A percentile compares a stretch with the other conserved stretches of the same genome.
These are phyloP conservation scores for Marasmius fiardii DNA, from an alignment of 1,284 basidiomycete genomes.

Conservation along the genomic window DNA sequence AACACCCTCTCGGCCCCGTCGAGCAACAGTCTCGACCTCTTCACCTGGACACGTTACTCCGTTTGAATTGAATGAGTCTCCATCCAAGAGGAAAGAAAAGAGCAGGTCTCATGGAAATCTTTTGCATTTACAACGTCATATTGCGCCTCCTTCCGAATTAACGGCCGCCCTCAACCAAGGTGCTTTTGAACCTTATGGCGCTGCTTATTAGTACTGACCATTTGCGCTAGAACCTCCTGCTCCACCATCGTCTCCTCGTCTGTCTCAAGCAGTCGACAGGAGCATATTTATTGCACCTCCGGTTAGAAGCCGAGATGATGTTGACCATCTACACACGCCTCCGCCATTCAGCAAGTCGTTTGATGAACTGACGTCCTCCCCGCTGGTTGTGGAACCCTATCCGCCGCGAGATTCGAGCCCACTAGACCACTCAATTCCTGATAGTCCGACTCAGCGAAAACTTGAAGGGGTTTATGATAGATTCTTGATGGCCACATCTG, in stretches of 20 bases:
- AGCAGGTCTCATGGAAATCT: conserved; percentile 62
- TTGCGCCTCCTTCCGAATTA: conserved; percentile 58
- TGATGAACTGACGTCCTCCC: conserved; percentile 58
- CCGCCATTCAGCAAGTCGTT: conserved; percentile 27
- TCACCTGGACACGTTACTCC: conserved; percentile 43
- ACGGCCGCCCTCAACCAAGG: conserved; percentile 60
- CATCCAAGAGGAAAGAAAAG: conserved; percentile 65
- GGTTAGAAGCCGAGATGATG: conserved; percentile 19
- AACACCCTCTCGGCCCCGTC: conserved; percentile 52
- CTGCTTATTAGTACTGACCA: not conserved
- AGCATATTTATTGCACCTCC: conserved; percentile 57
- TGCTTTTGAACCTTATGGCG: conserved; percentile 26
- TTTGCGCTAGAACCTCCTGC: conserved; percentile 28
- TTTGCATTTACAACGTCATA: conserved; percentile 54
- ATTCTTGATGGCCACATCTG: conserved; percentile 73
- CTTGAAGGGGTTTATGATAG: conserved; percentile 73
- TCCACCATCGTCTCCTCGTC: conserved; percentile 45
- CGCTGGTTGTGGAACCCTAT: conserved; percentile 61
- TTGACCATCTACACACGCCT: conserved; percentile 3
- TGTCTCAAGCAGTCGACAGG: conserved; percentile 62
- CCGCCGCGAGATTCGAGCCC: conserved; percentile 40
- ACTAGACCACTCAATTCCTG: conserved; percentile 32
- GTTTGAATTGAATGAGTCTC: conserved; percentile 37
- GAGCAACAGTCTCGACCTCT: conserved; percentile 62
- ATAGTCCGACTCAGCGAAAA: conserved; percentile 53